Evolutionary conservation across 163 green algal species (phyloP).

Genomic region (Picocystis sp.): DNA sequence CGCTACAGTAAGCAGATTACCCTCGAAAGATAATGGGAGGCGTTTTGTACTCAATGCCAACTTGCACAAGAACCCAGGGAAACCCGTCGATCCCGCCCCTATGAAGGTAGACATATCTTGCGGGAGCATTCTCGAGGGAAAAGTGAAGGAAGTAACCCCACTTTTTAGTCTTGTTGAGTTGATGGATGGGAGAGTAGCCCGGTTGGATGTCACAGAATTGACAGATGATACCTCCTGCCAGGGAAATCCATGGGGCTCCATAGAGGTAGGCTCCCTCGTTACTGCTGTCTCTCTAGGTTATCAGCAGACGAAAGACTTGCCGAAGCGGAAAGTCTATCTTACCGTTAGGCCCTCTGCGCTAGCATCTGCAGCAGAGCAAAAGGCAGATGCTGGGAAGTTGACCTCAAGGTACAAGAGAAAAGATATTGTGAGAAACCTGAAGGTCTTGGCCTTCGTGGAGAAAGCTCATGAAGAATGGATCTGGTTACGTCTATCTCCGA

Average conservation of each 20-base stretch:
- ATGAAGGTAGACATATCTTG: conserved; percentile 7
- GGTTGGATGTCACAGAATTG: conserved; percentile 40
- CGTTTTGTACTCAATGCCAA: conserved; percentile 10
- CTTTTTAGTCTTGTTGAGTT: conserved; percentile 29
- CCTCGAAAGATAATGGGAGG: conserved; percentile 7
- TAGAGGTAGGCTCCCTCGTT: conserved; percentile 5
- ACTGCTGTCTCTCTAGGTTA: background rate
- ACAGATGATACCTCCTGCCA: conserved; percentile 9
- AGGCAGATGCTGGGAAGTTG: background rate
- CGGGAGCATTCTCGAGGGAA: conserved; percentile 19
- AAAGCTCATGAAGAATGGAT: conserved; percentile 11
- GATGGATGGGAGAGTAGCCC: conserved; percentile 13
- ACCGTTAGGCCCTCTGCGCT: conserved; percentile 18
- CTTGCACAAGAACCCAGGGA: background rate
- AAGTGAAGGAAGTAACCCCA: conserved; percentile 27
- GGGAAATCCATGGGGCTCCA: too few species aligned
- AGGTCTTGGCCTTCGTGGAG: conserved; percentile 12
- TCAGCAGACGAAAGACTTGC: conserved; percentile 11
- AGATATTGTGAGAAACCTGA: too few species aligned
- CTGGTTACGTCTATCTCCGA: conserved; percentile 16
- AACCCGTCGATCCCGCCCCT: background rate
- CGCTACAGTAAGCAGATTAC: conserved; percentile 1
- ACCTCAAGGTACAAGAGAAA: too few species aligned
- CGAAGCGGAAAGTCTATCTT: conserved; percentile 21
- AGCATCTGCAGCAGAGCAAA: conserved; percentile 8